A percentile compares a stretch with the other conserved stretches of the same genome.
Evolutionary conservation across 2,329 filamentous ascomycete genomes (phyloP).

Genomic region (Xylaria arbuscula): DNA sequence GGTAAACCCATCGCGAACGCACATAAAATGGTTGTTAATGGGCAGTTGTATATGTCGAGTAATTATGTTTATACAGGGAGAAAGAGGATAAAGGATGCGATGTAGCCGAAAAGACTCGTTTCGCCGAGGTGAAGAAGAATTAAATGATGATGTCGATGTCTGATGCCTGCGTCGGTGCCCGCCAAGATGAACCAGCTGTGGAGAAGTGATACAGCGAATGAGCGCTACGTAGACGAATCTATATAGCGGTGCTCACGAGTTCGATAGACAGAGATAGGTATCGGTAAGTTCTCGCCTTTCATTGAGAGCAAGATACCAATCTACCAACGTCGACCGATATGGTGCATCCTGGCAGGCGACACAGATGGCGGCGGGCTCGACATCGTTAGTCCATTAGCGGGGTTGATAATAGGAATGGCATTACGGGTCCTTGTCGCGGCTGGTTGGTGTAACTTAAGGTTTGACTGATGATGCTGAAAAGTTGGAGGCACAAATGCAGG

Average conservation of each 20-base stretch:
- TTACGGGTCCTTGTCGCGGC: conserved; percentile 90
- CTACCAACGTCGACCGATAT: conserved; percentile 68
- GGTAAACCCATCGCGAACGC: conserved; percentile 53
- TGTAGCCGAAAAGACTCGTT: conserved; percentile 49
- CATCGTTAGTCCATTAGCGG: conserved; percentile 87
- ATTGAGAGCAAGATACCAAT: conserved; percentile 51
- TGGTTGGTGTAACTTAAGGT: conserved; percentile 89
- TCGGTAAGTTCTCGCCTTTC: conserved; percentile 50
- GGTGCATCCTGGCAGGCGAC: conserved; percentile 71
- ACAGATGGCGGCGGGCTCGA: conserved; percentile 85
- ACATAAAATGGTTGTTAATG: conserved; percentile 43
- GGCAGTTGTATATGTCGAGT: conserved; percentile 58
- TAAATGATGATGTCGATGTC: conserved; percentile 57
- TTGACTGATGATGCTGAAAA: conserved; percentile 73
- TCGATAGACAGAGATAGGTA: conserved; percentile 51
- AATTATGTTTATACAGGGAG: conserved; percentile 62
- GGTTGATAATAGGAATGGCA: conserved; percentile 98
- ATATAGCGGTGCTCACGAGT: conserved; percentile 41
- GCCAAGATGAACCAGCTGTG: conserved; percentile 62
- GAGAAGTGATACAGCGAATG: conserved; percentile 53
- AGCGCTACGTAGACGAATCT: conserved; percentile 45
- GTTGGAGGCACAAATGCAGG: conserved; percentile 73
- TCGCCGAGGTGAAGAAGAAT: conserved; percentile 43
- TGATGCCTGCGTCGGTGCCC: conserved; percentile 58
- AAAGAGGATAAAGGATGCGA: conserved; percentile 44